phyloP scores from a whole-genome alignment of 1,139 yeast genomes.

The Geotrichum europaeum region DNA sequence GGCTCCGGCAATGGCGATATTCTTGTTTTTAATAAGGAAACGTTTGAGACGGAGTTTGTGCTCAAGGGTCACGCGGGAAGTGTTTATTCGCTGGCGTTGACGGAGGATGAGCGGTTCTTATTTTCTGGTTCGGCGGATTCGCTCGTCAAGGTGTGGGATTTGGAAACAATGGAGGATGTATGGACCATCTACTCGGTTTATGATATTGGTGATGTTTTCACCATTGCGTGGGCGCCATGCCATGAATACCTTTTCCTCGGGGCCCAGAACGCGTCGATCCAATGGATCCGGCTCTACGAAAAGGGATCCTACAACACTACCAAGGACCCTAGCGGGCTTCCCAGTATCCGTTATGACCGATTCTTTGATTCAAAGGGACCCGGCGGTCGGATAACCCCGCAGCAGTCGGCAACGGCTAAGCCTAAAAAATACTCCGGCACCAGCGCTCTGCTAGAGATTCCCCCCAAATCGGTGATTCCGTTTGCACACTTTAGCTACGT shows the following conservation, averaged over 20 bases:
- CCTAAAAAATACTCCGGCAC: slow-evolving; percentile 2
- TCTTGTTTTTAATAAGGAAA: slow-evolving; percentile 60
- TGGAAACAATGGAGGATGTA: slow-evolving; percentile 37
- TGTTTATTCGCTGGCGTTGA: slow-evolving; percentile 60
- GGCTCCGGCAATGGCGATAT: slow-evolving; percentile 94
- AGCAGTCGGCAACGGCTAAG: slow-evolving; percentile 19
- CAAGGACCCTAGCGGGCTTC: slow-evolving; percentile 47
- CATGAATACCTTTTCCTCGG: slow-evolving; percentile 70
- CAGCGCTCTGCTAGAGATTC: slow-evolving; percentile 55
- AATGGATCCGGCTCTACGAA: slow-evolving; percentile 54
- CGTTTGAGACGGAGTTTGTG: slow-evolving; percentile 47
- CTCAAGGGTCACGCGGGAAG: slow-evolving; percentile 45
- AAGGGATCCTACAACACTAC: slow-evolving; percentile 28
- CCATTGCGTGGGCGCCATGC: slow-evolving; percentile 62
- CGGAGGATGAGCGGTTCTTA: slow-evolving; percentile 53
- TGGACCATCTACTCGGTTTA: slow-evolving; percentile 74
- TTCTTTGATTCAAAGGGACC: slow-evolving; percentile 91
- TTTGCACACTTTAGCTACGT: slow-evolving; percentile 93
- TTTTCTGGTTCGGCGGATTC: slow-evolving; percentile 92
- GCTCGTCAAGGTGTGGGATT: slow-evolving; percentile 76
- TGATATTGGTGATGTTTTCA: slow-evolving; percentile 91
- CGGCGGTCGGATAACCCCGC: slow-evolving; percentile 49
- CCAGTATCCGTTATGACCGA: slow-evolving; percentile 74
- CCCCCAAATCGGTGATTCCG: slow-evolving; percentile 54
- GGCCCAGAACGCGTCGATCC: slow-evolving; percentile 83